These are phyloP conservation scores for Apiospora pterosperma DNA, from an alignment of 2,329 filamentous ascomycete genomes.

Conservation along the genomic window DNA sequence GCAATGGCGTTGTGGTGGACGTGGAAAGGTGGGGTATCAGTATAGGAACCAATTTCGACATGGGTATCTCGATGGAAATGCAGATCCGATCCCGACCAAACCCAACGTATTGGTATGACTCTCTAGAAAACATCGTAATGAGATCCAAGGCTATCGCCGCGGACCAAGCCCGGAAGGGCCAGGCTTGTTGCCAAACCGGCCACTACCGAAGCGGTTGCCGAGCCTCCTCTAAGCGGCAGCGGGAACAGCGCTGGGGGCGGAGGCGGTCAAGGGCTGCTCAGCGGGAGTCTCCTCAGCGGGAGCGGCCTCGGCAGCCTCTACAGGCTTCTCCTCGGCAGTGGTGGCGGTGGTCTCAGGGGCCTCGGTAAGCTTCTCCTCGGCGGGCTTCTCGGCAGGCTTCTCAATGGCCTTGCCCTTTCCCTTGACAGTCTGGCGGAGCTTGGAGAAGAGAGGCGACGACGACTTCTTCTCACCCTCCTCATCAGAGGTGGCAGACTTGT, in stretches of 20 bases:
- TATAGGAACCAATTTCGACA: conserved; percentile 29
- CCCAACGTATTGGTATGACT: conserved; percentile 26
- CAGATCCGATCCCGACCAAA: conserved; percentile 34
- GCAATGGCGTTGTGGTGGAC: conserved; percentile 17
- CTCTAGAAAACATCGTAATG: conserved; percentile 26
- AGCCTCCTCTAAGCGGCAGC: conserved; percentile 29
- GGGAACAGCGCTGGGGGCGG: conserved; percentile 26
- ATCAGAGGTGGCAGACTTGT: conserved; percentile 53
- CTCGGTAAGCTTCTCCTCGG: conserved; percentile 14
- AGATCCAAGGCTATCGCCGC: conserved; percentile 1
- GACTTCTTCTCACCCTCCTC: conserved; percentile 59
- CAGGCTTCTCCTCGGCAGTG: conserved; percentile 13
- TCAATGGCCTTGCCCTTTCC: conserved; percentile 26
- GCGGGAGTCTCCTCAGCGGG: conserved; percentile 12
- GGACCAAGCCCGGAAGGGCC: neutral
- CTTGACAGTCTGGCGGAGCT: conserved; percentile 42
- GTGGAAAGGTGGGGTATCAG: conserved; percentile 27
- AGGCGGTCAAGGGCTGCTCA: conserved; percentile 22
- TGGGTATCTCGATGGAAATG: conserved; percentile 33
- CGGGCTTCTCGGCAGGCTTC: conserved; percentile 11
- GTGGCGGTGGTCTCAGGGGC: conserved; percentile 17
- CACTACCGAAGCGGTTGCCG: neutral
- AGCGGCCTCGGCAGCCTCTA: conserved; percentile 15
- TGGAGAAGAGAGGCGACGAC: conserved; percentile 55
- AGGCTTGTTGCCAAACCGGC: conserved; percentile 1